Percentiles rank a stretch among this genome's conserved stretches.
phyloP scores from a whole-genome alignment of 208 protist genomes.

The Crithidia sp. region DNA sequence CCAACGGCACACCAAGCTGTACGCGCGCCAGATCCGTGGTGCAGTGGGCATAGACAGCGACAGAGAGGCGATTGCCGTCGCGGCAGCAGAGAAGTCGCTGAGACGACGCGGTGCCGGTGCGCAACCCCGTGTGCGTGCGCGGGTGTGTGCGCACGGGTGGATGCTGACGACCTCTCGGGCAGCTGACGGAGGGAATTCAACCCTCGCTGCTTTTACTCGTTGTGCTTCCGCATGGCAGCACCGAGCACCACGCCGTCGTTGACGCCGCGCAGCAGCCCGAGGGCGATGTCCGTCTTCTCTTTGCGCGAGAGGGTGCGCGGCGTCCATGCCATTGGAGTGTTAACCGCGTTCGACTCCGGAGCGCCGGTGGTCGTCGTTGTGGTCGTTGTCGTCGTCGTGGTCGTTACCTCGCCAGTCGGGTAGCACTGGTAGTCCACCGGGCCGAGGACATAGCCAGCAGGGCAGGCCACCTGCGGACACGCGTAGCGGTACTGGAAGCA shows the following conservation, averaged over 20 bases:
- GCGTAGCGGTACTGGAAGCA: constrained; percentile 48
- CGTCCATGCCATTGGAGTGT: background rate
- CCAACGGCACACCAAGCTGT: too few species aligned
- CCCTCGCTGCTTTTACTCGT: background rate
- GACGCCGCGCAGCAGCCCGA: background rate
- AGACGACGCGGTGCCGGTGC: background rate
- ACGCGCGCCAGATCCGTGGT: background rate
- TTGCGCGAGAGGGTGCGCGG: background rate
- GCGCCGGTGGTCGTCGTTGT: background rate
- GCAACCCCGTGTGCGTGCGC: background rate
- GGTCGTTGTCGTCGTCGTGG: background rate
- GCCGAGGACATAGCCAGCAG: background rate
- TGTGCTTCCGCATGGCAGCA: constrained; percentile 4
- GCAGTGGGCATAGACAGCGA: background rate
- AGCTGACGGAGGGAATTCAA: background rate
- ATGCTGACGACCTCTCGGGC: background rate
- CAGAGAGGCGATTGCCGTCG: too few species aligned
- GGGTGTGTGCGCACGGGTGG: background rate
- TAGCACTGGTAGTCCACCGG: constrained; percentile 4
- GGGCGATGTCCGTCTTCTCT: background rate
- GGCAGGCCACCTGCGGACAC: constrained; percentile 38
- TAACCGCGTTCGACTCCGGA: background rate
- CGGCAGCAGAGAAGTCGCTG: background rate
- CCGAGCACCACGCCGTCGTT: constrained; percentile 4
- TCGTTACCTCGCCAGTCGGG: background rate